These are phyloP conservation scores for Phyllostachys edulis DNA, from an alignment of 176 grass and related monocot genomes.

Conservation along the genomic window DNA sequence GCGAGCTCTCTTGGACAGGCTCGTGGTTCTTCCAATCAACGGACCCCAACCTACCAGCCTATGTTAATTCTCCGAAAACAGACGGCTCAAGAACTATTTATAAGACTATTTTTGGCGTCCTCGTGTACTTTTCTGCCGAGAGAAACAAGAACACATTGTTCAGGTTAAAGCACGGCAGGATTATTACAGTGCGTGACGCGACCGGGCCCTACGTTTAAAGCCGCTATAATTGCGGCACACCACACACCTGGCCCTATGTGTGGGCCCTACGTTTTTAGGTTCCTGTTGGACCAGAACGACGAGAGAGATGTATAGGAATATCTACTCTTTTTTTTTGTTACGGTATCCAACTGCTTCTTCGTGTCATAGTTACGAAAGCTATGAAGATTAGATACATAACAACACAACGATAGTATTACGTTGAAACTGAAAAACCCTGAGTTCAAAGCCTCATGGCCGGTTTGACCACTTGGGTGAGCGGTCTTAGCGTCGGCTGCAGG, in stretches of 20 bases:
- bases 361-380: too few species aligned
- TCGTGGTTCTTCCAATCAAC: not conserved
- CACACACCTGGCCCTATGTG: not conserved
- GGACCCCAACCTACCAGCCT: not conserved
- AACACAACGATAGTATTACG: too few species aligned
- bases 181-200: not conserved
- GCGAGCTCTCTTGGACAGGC: not conserved
- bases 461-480: too few species aligned
- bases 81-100: not conserved
- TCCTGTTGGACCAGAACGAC: too few species aligned
- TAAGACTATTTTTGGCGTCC: not conserved
- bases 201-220: not conserved
- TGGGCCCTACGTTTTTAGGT: too few species aligned
- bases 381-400: too few species aligned
- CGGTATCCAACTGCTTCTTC: too few species aligned
- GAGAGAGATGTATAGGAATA: too few species aligned
- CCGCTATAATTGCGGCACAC: slow-evolving; percentile 2
- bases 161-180: not conserved
- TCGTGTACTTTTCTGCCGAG: not conserved
- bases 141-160: not conserved
- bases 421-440: too few species aligned
- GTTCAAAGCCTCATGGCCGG: too few species aligned
- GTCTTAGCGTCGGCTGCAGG: too few species aligned
- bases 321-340: too few species aligned
- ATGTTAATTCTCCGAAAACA: not conserved